A percentile compares a stretch with the other conserved stretches of the same genome.
phyloP scores from a whole-genome alignment of 1,284 basidiomycete species.

The Athelia psychrophila region DNA sequence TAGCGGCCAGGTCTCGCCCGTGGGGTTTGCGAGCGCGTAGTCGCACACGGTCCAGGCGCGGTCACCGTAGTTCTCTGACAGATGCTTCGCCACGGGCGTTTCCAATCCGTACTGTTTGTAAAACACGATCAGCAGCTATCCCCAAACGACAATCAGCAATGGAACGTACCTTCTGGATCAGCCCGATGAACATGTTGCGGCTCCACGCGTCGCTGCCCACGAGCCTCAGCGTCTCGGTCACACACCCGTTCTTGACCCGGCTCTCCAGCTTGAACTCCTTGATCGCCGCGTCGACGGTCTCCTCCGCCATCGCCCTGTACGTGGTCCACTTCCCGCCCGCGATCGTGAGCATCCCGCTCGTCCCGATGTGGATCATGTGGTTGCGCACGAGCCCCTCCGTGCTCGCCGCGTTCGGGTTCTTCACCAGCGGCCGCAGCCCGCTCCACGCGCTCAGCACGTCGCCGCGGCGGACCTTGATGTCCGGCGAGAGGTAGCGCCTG shows the following conservation, averaged over 20 bases:
- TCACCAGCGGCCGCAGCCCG: slow-evolving; percentile 87
- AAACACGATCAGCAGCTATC: slow-evolving; percentile 9
- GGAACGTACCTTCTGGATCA: slow-evolving; percentile 78
- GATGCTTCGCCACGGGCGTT: slow-evolving; percentile 90
- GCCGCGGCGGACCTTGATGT: slow-evolving; percentile 93
- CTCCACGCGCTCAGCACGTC: slow-evolving; percentile 97
- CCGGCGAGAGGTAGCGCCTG: slow-evolving; percentile 83
- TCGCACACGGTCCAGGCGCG: slow-evolving; percentile 87
- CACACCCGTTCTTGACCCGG: slow-evolving; percentile 61
- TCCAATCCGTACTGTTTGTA: slow-evolving; percentile 86
- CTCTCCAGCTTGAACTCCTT: slow-evolving; percentile 70
- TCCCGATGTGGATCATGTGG: slow-evolving; percentile 89
- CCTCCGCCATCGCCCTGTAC: slow-evolving; percentile 95
- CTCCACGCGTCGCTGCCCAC: slow-evolving; percentile 96
- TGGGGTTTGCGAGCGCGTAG: slow-evolving; percentile 77
- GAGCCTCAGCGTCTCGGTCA: slow-evolving; percentile 81
- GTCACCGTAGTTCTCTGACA: slow-evolving; percentile 94
- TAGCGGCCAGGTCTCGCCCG: slow-evolving; percentile 81
- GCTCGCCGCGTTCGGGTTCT: slow-evolving; percentile 76
- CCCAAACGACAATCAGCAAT: slow-evolving; percentile 1
- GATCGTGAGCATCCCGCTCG: slow-evolving; percentile 87
- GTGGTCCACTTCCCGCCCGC: slow-evolving; percentile 99
- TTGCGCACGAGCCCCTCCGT: slow-evolving; percentile 92
- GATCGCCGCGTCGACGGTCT: slow-evolving; percentile 90
- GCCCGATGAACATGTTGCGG: slow-evolving; percentile 94